phyloP scores from a whole-genome alignment of 2,329 filamentous ascomycete genomes.

The Clarireedia hainanense region DNA sequence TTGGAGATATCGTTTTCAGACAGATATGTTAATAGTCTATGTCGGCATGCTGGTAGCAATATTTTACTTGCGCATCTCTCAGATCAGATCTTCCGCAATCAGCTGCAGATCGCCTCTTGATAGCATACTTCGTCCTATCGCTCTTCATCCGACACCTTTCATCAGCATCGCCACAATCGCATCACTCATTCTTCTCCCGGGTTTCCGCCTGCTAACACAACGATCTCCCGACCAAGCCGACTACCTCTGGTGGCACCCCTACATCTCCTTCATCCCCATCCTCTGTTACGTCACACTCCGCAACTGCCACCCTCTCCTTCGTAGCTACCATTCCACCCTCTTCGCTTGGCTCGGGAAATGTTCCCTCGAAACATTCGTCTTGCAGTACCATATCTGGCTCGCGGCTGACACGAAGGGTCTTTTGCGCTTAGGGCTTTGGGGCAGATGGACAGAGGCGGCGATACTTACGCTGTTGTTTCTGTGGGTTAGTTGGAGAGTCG shows the following conservation, averaged over 20 bases:
- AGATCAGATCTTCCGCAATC: slow-evolving; percentile 18
- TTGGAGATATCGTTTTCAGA: slow-evolving; percentile 41
- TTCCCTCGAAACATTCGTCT: slow-evolving; percentile 50
- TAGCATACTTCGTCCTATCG: slow-evolving; percentile 12
- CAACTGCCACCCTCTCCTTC: slow-evolving; percentile 37
- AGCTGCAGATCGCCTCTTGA: slow-evolving; percentile 22
- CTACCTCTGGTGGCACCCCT: slow-evolving; percentile 45
- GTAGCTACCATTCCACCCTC: slow-evolving; percentile 36
- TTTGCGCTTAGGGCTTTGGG: slow-evolving; percentile 31
- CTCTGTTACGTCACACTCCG: slow-evolving; percentile 44
- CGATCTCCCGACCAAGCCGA: slow-evolving; percentile 30
- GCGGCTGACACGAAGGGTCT: slow-evolving; percentile 48
- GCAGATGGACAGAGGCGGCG: slow-evolving; percentile 31
- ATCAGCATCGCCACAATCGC: slow-evolving; percentile 13
- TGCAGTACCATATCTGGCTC: slow-evolving; percentile 56
- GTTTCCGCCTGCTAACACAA: slow-evolving; percentile 18
- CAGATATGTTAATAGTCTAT: slow-evolving; percentile 49
- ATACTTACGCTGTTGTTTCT: slow-evolving; percentile 36
- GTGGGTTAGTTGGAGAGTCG: slow-evolving; percentile 33
- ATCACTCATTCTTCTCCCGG: slow-evolving; percentile 17
- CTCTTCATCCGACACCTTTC: slow-evolving; percentile 9
- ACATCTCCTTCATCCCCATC: slow-evolving; percentile 46
- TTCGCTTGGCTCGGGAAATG: slow-evolving; percentile 49
- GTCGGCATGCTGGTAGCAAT: slow-evolving; percentile 45
- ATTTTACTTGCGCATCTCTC: slow-evolving; percentile 30